A percentile compares a stretch with the other conserved stretches of the same genome.
These are phyloP conservation scores for Ascochyta fabae DNA, from an alignment of 2,329 filamentous ascomycete genomes.

Conservation along the genomic window DNA sequence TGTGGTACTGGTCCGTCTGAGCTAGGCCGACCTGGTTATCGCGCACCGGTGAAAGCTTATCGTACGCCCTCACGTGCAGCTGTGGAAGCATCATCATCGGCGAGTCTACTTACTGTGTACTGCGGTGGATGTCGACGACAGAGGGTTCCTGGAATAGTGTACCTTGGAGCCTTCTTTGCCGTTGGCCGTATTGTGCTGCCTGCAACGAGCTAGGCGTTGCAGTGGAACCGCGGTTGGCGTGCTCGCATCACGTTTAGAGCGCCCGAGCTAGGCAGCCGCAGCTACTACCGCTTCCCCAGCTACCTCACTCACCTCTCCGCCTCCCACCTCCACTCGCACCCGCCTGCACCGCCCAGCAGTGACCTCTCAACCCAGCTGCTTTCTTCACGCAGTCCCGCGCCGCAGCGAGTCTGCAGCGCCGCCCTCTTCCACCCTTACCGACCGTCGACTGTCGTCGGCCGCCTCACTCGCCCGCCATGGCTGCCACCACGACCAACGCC, in stretches of 20 bases:
- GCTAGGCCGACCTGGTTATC: constrained; percentile 12
- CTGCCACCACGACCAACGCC: constrained; percentile 53
- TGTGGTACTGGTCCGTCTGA: constrained; percentile 5
- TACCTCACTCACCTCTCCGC: constrained; percentile 17
- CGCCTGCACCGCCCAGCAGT: constrained; percentile 9
- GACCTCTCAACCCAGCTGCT: constrained; percentile 5
- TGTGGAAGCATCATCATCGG: constrained; percentile 10
- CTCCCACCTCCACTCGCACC: neutral
- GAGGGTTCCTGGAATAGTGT: constrained; percentile 4
- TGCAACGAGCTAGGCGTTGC: constrained; percentile 15
- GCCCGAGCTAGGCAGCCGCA: constrained; percentile 21
- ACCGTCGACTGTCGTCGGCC: constrained; percentile 3
- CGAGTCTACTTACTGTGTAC: neutral
- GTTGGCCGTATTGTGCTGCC: constrained; percentile 5
- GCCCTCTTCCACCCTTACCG: constrained; percentile 1
- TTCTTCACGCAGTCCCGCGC: constrained; percentile 11
- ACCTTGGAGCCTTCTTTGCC: neutral
- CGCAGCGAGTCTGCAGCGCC: constrained; percentile 21
- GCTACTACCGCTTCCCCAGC: constrained; percentile 18
- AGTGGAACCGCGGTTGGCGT: constrained; percentile 14
- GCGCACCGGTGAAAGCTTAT: constrained; percentile 16
- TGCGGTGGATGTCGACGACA: neutral
- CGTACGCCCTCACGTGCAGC: constrained; percentile 11
- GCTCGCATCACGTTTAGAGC: constrained; percentile 16
- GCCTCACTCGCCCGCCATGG: constrained; percentile 40